A percentile compares a stretch with the other conserved stretches of the same genome.
Conservation (phyloP, 306 rosid species). For the Quercus robur region DNA sequence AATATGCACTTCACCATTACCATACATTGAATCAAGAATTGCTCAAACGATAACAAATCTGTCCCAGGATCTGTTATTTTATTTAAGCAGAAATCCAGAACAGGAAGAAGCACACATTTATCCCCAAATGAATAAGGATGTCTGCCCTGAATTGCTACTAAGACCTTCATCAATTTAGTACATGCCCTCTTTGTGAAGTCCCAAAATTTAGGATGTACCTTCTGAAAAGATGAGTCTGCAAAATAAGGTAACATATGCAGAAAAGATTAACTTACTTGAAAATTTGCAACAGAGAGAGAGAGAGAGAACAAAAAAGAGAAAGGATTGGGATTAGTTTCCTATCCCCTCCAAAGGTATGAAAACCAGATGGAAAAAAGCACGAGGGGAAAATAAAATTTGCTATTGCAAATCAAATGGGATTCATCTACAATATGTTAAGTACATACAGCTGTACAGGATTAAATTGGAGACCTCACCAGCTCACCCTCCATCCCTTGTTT, state of each 20-base stretch:
- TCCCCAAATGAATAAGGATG: slow-evolving; percentile 94
- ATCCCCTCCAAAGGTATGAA: not conserved
- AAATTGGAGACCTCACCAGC: not conserved
- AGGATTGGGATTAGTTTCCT: slow-evolving; percentile 11
- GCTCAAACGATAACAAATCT: slow-evolving; percentile 65
- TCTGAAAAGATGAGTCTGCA: slow-evolving; percentile 85
- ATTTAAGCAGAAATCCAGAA: slow-evolving; percentile 76
- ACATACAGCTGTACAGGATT: not conserved
- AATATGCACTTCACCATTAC: slow-evolving; percentile 79
- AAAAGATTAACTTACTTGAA: slow-evolving; percentile 14
- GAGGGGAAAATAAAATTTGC: not conserved
- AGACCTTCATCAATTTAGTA: slow-evolving; percentile 82
- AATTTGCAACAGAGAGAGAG: not conserved
- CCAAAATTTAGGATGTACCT: slow-evolving; percentile 69
- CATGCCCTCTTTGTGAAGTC: slow-evolving; percentile 79
- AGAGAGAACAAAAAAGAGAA: not conserved
- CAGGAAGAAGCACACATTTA: slow-evolving; percentile 76
- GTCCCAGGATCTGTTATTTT: slow-evolving; percentile 89
- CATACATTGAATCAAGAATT: slow-evolving; percentile 95
- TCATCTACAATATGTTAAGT: not conserved
- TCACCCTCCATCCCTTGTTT: not conserved
- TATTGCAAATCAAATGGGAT: slow-evolving; percentile 6
- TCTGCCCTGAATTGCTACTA: slow-evolving; percentile 81
- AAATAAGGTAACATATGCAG: slow-evolving; percentile 26
- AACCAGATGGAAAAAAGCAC: not conserved